Conservation (phyloP, 2,329 filamentous ascomycete species). For the Aspergillus alliaceus region DNA sequence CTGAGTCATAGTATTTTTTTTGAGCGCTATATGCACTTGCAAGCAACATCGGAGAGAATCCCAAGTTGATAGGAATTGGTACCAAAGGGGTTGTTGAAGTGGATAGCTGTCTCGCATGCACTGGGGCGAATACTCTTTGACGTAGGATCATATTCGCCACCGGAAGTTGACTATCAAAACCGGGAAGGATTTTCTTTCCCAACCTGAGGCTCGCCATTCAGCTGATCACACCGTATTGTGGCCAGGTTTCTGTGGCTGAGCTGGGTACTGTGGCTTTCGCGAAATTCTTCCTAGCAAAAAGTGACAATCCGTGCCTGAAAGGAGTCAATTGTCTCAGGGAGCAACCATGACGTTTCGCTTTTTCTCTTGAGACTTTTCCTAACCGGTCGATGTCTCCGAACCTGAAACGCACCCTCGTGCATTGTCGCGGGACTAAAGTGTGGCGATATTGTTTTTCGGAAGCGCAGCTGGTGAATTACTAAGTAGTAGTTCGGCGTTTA, state of each 20-base stretch:
- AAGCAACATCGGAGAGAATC: neutral
- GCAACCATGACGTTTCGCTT: neutral
- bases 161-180: neutral
- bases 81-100: too few species aligned
- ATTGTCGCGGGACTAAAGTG: neutral
- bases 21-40: neutral
- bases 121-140: neutral
- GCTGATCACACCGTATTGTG: neutral
- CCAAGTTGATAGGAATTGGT: too few species aligned
- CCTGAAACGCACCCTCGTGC: neutral
- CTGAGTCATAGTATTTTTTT: too few species aligned
- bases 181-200: neutral
- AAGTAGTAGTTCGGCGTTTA: neutral
- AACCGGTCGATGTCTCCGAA: neutral
- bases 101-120: neutral
- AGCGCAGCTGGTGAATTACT: neutral
- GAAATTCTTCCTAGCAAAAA: slow-evolving; percentile 1
- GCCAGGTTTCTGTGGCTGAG: slow-evolving; percentile 13
- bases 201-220: slow-evolving; percentile 1
- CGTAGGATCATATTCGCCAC: neutral
- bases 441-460: neutral
- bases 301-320: neutral
- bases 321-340: neutral
- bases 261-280: slow-evolving; percentile 12
- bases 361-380: neutral